Percentiles rank a stretch among this genome's conserved stretches.
Evolutionary conservation across 305 asterid genomes (phyloP).

Genomic region (Fraxinus sp.): DNA sequence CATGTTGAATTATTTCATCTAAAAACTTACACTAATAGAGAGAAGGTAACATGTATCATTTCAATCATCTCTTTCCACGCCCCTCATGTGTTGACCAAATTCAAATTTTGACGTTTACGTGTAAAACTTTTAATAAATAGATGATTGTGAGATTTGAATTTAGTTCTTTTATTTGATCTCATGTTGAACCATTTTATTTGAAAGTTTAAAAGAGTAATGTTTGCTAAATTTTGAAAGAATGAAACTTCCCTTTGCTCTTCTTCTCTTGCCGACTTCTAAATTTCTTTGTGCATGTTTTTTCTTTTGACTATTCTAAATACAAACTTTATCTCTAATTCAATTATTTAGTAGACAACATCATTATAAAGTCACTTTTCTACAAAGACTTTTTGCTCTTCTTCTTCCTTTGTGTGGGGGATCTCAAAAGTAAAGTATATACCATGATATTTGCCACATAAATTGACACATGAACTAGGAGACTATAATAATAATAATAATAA

Average conservation of each 20-base stretch:
- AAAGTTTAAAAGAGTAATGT: not conserved
- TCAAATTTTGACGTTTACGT: no score
- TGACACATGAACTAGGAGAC: not conserved
- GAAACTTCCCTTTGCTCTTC: not conserved
- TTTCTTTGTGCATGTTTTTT: not conserved
- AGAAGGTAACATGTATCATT: not conserved
- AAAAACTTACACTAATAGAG: no score
- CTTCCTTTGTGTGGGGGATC: not conserved
- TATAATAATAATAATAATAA: not conserved
- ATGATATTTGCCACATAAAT: not conserved
- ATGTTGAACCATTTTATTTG: no score
- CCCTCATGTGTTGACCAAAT: no score
- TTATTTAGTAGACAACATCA: slow-evolving; percentile 1
- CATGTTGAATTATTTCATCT: not conserved
- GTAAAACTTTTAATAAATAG: not conserved
- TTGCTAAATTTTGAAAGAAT: not conserved
- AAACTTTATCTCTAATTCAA: not conserved
- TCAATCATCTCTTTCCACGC: no score
- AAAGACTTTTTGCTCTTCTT: not conserved
- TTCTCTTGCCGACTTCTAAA: not conserved
- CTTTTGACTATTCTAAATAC: not conserved
- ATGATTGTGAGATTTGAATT: no score
- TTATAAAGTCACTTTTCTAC: slow-evolving; percentile 11
- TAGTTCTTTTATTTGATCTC: not conserved
- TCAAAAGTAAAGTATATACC: not conserved